Conservation (phyloP, 2,329 filamentous ascomycete genomes). For the Mollisiaceae sp. region DNA sequence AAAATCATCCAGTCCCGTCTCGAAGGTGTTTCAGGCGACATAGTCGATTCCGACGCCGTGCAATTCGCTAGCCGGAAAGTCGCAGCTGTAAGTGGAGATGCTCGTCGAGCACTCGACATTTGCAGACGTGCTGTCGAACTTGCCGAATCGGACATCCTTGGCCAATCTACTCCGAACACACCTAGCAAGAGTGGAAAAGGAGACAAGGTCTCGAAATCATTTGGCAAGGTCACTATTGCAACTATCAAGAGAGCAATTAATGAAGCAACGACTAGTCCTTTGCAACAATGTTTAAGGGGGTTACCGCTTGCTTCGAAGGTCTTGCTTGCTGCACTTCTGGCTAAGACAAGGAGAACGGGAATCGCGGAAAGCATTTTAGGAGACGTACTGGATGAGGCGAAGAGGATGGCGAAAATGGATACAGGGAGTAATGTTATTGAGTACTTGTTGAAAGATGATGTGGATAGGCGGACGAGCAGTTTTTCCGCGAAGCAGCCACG, state of each 20-base stretch:
- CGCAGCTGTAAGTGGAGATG: conserved; percentile 93
- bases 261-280: conserved; percentile 89
- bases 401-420: conserved; percentile 67
- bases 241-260: conserved; percentile 94
- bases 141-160: conserved; percentile 72
- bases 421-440: conserved; percentile 63
- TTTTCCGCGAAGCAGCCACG: conserved; percentile 17
- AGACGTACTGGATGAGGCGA: conserved; percentile 87
- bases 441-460: conserved; percentile 51
- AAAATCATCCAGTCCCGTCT: conserved; percentile 95
- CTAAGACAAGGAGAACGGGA: conserved; percentile 80
- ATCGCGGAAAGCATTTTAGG: conserved; percentile 86
- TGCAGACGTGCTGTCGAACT: conserved; percentile 94
- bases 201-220: conserved; percentile 28
- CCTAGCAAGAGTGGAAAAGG: conserved; percentile 60
- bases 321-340: conserved; percentile 81
- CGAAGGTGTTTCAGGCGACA: conserved; percentile 82
- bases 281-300: conserved; percentile 85
- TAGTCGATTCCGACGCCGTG: conserved; percentile 91
- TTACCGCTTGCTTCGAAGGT: conserved; percentile 84
- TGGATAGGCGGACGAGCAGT: conserved; percentile 5
- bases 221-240: conserved; percentile 80
- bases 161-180: conserved; percentile 53
- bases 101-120: conserved; percentile 89
- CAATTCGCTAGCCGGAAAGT: conserved; percentile 98